Evolutionary conservation across 164 flowering plant genomes (phyloP).

Genomic region (Vitis cinerea): DNA sequence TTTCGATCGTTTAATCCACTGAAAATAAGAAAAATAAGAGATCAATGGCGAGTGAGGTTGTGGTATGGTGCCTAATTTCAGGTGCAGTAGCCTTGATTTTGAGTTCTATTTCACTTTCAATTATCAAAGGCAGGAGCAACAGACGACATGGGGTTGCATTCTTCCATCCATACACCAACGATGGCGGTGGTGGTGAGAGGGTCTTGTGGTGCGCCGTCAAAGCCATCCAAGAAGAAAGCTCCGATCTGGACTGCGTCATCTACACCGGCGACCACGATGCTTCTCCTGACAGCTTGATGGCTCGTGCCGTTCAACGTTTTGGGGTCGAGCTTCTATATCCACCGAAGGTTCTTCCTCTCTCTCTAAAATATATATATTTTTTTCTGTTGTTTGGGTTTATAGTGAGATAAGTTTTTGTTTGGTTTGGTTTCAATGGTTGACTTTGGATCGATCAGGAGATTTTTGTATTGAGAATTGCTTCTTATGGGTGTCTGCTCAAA

Average conservation of each 20-base stretch:
- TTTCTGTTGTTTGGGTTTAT: background rate
- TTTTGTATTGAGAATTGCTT: too few relatives aligned
- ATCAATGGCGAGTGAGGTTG: slow-evolving; percentile 12
- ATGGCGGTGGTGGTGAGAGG: slow-evolving; percentile 97
- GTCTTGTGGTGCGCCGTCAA: slow-evolving; percentile 96
- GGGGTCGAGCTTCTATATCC: slow-evolving; percentile 66
- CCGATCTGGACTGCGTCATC: slow-evolving; percentile 66
- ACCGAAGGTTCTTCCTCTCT: slow-evolving; percentile 53
- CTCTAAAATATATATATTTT: background rate
- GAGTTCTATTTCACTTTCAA: slow-evolving; percentile 1
- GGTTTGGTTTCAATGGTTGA: background rate
- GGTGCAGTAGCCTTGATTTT: slow-evolving; percentile 6
- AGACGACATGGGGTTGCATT: slow-evolving; percentile 62
- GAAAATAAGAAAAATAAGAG: too few relatives aligned
- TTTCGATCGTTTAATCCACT: too few relatives aligned
- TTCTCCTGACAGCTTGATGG: slow-evolving; percentile 50
- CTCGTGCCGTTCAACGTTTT: slow-evolving; percentile 81
- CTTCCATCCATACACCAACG: slow-evolving; percentile 98
- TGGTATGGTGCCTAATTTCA: slow-evolving; percentile 20
- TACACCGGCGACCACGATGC: slow-evolving; percentile 91
- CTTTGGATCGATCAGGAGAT: too few relatives aligned
- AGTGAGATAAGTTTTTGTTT: background rate
- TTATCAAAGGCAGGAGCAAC: slow-evolving; percentile 30
- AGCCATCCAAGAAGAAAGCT: slow-evolving; percentile 73
- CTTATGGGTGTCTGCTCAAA: too few relatives aligned